Base-by-base conservation (phyloP, 1,139 yeast species). In the Zygosaccharomyces sapae region DNA sequence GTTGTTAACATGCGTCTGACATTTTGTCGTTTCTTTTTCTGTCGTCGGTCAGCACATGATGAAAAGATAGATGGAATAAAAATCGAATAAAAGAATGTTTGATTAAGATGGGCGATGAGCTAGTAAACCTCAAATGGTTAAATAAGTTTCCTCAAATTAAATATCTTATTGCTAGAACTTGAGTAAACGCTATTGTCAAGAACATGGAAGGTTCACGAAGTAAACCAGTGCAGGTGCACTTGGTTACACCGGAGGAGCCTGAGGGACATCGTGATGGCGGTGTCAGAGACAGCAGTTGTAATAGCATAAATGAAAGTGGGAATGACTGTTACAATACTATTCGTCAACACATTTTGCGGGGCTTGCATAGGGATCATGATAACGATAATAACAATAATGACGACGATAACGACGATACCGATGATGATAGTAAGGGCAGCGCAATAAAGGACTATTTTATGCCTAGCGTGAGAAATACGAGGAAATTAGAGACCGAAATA, bases 381-480 rank as follows among this genome's bases (percentile, higher is more conserved):
- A 13, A 18, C 18, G 34, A 34, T 18, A 33, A 37, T 27, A 27
- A 12, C 30, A 27, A 12, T 27, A 25, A n/a, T n/a, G n/a, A 18
- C 18, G 34, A 18, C 18, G 34, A 34, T 18, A 33, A 37, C 16
- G 22, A 29, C 20, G 38, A 19, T 12, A 20, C 38, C n/a, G 38
- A 6, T 22, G 41, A 22, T 22, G 25, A 22, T 22, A 22, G 25
- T 22, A 22, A 22, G 25, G 25, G 25, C 25, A 22, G 25, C 25
- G 25, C 25, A 22, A 7, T 22, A 5, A 22, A 35, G 5, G 36
- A 22, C n/a, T 41, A 39, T 24, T 50, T 51, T 19, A 46, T 43
- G 47, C 61, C 61, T 2, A 58, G 62, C 7, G 38, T 59, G 5
- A 45, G 46, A 40, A 55, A 48, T 27, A 62, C 66, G 9, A 50